Conservation (phyloP, 164 flowering plant species). For the Houttuynia cordata region DNA sequence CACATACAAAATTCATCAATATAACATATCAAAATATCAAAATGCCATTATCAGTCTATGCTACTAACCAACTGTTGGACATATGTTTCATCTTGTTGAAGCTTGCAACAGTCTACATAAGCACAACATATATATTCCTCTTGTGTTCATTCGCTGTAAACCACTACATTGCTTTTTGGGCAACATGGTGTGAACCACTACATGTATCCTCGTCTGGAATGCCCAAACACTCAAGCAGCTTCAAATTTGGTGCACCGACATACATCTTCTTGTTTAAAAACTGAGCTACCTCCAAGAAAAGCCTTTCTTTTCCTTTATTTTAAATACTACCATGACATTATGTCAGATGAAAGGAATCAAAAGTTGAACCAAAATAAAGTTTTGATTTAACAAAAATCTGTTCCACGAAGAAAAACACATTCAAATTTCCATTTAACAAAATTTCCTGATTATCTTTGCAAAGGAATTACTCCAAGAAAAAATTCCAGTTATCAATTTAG, state of each 20-base stretch:
- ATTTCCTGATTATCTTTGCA: too few species aligned
- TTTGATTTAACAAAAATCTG: too few species aligned
- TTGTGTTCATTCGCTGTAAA: conserved; percentile 81
- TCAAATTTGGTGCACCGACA: conserved; percentile 62
- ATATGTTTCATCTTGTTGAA: conserved; percentile 78
- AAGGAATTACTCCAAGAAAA: too few species aligned
- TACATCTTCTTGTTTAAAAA: conserved; percentile 65
- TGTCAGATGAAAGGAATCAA: not conserved
- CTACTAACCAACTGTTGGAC: conserved; percentile 47
- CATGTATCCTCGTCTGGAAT: conserved; percentile 69
- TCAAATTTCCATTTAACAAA: too few species aligned
- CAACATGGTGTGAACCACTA: conserved; percentile 72
- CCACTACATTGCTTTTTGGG: too few species aligned
- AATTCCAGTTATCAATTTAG: too few species aligned
- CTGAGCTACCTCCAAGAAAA: conserved; percentile 80
- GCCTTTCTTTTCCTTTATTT: conserved; percentile 70
- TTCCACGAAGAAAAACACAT: too few species aligned
- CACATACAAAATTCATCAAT: conserved; percentile 1
- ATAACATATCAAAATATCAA: too few species aligned
- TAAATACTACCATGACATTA: not conserved
- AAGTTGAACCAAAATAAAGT: not conserved
- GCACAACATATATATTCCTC: conserved; percentile 88
- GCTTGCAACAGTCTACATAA: conserved; percentile 93
- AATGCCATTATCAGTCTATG: not conserved
- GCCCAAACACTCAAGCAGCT: conserved; percentile 59